phyloP scores from a whole-genome alignment of 345 rosid genomes.

The rapeseed (Brassica napus) region DNA sequence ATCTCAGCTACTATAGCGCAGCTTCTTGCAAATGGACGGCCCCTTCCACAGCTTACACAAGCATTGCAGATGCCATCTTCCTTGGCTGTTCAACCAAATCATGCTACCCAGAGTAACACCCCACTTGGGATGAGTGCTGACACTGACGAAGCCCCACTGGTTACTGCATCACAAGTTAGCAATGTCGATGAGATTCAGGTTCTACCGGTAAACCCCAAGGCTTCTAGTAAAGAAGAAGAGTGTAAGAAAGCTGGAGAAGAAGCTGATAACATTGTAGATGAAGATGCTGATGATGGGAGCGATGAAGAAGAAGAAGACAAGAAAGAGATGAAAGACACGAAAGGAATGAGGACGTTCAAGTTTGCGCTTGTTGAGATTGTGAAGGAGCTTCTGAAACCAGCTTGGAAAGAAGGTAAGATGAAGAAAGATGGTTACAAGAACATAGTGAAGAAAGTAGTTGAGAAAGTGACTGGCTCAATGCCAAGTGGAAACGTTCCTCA shows the following conservation, averaged over 20 bases:
- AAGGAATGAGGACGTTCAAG: slow-evolving; percentile 74
- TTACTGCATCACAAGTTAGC: slow-evolving; percentile 30
- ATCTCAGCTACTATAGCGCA: slow-evolving; percentile 78
- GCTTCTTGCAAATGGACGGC: slow-evolving; percentile 69
- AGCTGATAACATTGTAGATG: slow-evolving; percentile 46
- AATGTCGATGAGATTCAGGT: neutral
- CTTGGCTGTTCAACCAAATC: slow-evolving; percentile 41
- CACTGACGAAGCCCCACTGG: slow-evolving; percentile 25
- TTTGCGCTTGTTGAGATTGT: slow-evolving; percentile 85
- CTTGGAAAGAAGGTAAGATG: slow-evolving; percentile 91
- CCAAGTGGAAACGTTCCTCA: slow-evolving; percentile 77
- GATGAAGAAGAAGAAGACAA: slow-evolving; percentile 28
- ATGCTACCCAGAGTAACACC: slow-evolving; percentile 44
- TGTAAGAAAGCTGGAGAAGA: slow-evolving; percentile 43
- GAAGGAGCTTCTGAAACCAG: slow-evolving; percentile 87
- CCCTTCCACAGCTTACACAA: slow-evolving; percentile 59
- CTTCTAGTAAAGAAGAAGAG: slow-evolving; percentile 41
- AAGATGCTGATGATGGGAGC: slow-evolving; percentile 47
- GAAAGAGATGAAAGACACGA: slow-evolving; percentile 63
- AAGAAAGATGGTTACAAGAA: slow-evolving; percentile 84
- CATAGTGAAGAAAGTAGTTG: slow-evolving; percentile 92
- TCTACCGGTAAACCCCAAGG: slow-evolving; percentile 32
- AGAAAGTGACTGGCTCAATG: slow-evolving; percentile 78
- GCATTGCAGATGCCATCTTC: slow-evolving; percentile 41
- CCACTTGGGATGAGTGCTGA: slow-evolving; percentile 22